Conservation (phyloP, 208 protist species). For the Wallacemonas sp. region DNA sequence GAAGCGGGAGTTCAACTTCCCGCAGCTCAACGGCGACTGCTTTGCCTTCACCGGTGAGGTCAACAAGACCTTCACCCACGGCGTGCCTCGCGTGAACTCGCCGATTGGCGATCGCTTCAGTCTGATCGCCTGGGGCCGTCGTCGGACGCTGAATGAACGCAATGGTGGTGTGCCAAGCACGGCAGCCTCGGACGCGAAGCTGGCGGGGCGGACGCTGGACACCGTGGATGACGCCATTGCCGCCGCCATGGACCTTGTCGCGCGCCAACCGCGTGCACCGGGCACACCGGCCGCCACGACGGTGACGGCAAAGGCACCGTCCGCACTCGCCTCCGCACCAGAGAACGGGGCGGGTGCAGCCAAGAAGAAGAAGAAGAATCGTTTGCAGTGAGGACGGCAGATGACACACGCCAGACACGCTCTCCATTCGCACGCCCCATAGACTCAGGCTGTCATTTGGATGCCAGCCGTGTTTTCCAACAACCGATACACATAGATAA, state of each 20-base stretch:
- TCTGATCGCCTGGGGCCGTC: conserved; percentile 91
- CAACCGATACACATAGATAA: too few species aligned
- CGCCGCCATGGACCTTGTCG: conserved; percentile 65
- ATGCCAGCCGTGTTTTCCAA: too few species aligned
- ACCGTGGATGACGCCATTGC: conserved; percentile 74
- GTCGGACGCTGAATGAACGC: conserved; percentile 70
- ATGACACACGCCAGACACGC: too few species aligned
- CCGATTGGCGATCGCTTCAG: conserved; percentile 81
- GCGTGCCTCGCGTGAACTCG: conserved; percentile 78
- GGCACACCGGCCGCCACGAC: too few species aligned
- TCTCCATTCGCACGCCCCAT: too few species aligned
- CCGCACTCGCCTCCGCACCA: not conserved
- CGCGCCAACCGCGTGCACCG: conserved; percentile 15
- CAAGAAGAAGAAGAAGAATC: conserved; percentile 76
- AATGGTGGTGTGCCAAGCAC: conserved; percentile 65
- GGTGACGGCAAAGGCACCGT: not conserved
- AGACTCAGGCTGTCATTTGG: too few species aligned
- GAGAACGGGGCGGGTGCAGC: not conserved
- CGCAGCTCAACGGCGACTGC: conserved; percentile 91
- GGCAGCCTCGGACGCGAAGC: conserved; percentile 17
- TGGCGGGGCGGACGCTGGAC: conserved; percentile 27
- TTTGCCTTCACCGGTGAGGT: conserved; percentile 92
- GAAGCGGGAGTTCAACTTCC: conserved; percentile 87
- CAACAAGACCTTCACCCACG: conserved; percentile 89
- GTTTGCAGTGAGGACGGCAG: conserved; percentile 85